Conservation (phyloP, 2,329 filamentous ascomycete species). For the Colletotrichum truncatum region DNA sequence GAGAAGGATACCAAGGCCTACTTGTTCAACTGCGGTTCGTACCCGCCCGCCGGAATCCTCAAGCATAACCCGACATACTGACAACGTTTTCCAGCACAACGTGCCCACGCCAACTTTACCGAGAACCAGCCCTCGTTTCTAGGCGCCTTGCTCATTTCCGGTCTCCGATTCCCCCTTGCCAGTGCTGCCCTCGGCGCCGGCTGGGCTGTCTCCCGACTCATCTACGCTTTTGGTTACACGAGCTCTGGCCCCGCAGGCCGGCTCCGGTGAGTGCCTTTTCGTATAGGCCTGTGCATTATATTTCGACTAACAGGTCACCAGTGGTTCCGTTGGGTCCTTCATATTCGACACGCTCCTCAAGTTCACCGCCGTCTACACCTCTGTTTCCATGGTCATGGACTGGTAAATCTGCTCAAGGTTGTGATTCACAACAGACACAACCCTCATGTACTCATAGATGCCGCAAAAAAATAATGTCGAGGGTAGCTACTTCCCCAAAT, state of each 20-base stretch:
- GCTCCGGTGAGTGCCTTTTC: conserved; percentile 40
- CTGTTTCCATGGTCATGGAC: conserved; percentile 47
- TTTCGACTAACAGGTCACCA: conserved; percentile 29
- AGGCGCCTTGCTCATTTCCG: conserved; percentile 62
- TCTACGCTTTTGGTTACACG: conserved; percentile 67
- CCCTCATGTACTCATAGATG: neutral
- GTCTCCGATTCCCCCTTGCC: conserved; percentile 61
- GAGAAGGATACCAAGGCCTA: conserved; percentile 62
- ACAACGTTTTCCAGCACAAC: conserved; percentile 55
- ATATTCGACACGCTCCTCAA: conserved; percentile 50
- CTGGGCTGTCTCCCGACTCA: conserved; percentile 62
- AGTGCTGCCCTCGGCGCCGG: conserved; percentile 58
- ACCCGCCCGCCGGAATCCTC: neutral
- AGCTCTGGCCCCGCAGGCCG: conserved; percentile 56
- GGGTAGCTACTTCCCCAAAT: neutral
- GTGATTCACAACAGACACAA: neutral
- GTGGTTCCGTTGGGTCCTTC: conserved; percentile 45
- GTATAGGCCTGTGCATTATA: neutral
- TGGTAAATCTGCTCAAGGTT: conserved; percentile 32
- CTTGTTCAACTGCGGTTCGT: conserved; percentile 69
- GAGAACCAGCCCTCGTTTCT: conserved; percentile 68
- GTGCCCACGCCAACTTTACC: conserved; percentile 70
- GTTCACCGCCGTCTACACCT: conserved; percentile 53
- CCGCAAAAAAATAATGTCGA: neutral
- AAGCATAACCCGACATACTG: neutral